Base-by-base conservation (phyloP, 169 alveolate genomes). In the Plasmodium cynomolgi region DNA sequence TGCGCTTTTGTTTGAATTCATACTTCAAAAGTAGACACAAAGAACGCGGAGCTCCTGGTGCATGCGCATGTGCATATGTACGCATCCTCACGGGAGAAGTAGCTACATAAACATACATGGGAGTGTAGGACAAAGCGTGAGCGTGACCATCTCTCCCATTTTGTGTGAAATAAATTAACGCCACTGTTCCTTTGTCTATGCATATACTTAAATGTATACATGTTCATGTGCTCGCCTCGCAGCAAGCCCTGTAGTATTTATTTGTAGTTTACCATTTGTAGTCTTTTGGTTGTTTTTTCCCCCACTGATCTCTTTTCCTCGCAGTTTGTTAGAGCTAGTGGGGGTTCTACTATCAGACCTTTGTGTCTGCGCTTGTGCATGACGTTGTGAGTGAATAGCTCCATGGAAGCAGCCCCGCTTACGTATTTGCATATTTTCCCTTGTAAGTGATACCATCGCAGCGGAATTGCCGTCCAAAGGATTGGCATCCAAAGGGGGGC, bases 151-250 rank as follows among this genome's bases (percentile, higher is more conserved):
- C 8, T 68, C 37, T 68, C n/a, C 77, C 31, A 26, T 68, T 68
- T 29, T 7, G 23, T 81, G 41, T n/a, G 31, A 81, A 81, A 26
- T 7, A 62, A 68, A 23, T 68, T 68, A 68, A 23, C 37, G 39
- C 37, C 77, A 68, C n/a, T 68, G 37, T 11, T 26, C 39, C 3
- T 9, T 20, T 68, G 31, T 0, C 37, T 68, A 33, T 26, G 15
- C 31, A 23, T 68, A 68, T 68, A 68, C 77, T 68, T 68, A 68
- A 68, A 68, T 29, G 77, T 68, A 68, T 68, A 68, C n/a, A 68
- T 68, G 5, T 68, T 68, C 5, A 68, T 29, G 37, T 11, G 15
- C 31, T 29, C 39, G 6, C 77, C 31, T 29, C 39, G 20, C 37
- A 26, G n/a, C n/a, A 7, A 7, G 1, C 17, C n/a, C n/a, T 68